phyloP scores from a whole-genome alignment of 2,329 filamentous ascomycete genomes.

The Aspergillus quadricinctus region DNA sequence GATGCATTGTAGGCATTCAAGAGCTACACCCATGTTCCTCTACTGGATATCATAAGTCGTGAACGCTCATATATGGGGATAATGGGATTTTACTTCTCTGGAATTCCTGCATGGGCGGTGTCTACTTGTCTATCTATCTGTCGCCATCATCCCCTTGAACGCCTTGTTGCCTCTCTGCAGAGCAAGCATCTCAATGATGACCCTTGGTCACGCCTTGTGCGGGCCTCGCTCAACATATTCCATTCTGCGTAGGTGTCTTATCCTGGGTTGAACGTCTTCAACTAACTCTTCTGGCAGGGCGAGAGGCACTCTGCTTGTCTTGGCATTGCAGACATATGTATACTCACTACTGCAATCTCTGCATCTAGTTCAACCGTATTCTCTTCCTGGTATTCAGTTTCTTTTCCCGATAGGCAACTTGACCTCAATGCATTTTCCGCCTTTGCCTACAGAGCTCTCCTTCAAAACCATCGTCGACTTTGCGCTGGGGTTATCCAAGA shows the following conservation, averaged over 20 bases:
- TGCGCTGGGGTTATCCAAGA: slow-evolving; percentile 24
- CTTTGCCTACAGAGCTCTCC: slow-evolving; percentile 26
- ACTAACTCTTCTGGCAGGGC: slow-evolving; percentile 26
- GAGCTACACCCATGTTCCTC: slow-evolving; percentile 33
- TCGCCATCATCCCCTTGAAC: slow-evolving; percentile 36
- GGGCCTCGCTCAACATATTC: slow-evolving; percentile 23
- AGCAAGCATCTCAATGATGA: slow-evolving; percentile 24
- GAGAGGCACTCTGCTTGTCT: slow-evolving; percentile 30
- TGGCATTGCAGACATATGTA: slow-evolving; percentile 41
- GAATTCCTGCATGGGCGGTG: slow-evolving; percentile 37
- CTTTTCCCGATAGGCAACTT: slow-evolving; percentile 35
- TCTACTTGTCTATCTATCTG: slow-evolving; percentile 35
- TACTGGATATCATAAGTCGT: slow-evolving; percentile 33
- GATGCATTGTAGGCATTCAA: slow-evolving; percentile 31
- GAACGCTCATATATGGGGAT: slow-evolving; percentile 33
- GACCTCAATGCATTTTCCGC: slow-evolving; percentile 32
- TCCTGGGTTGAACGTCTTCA: background rate
- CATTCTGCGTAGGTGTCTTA: slow-evolving; percentile 26
- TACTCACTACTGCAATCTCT: slow-evolving; percentile 42
- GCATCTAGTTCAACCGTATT: slow-evolving; percentile 33
- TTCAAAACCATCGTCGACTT: slow-evolving; percentile 22
- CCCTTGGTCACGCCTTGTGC: slow-evolving; percentile 20
- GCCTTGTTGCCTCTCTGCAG: slow-evolving; percentile 26
- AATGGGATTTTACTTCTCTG: slow-evolving; percentile 37
- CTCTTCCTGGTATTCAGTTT: slow-evolving; percentile 27